Base-by-base conservation (phyloP, 2,329 filamentous ascomycete genomes). In the Sporothrix pallida region DNA sequence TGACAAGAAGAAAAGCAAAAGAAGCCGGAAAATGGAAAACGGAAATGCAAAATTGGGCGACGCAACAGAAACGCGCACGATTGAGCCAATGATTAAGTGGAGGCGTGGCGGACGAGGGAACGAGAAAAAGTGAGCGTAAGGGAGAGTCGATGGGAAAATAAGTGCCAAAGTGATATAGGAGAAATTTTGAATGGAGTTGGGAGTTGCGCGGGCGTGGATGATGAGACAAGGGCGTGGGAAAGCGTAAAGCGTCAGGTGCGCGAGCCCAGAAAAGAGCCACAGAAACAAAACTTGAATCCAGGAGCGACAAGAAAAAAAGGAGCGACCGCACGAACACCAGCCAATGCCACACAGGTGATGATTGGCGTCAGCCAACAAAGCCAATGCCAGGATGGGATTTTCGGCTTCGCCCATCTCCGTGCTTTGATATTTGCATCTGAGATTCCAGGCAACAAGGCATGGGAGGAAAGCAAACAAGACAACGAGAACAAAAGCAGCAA, bases 61-160 rank as follows among this genome's bases (percentile, higher is more conserved):
- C 52, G 74, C 72, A 70, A 76, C 63, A 72, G 72, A 69, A 62
- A 72, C 56, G 63, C 67, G 70, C 73, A 67, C 44, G 72, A 74
- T 72, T 68, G 75, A 73, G 74, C 69, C 69, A 73, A 74, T 63
- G 70, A 75, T 71, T 63, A 65, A 74, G 74, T 76, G 75, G 75
- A 74, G 74, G 72, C 73, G 62, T 67, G 52, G 60, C 42, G 70
- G 60, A 71, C 31, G 65, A 74, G 56, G 67, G 46, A 75, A 74
- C 70, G 65, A 71, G 63, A 50, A 71, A 73, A 75, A 76, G 71
- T 75, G 74, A 76, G 73, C 72, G 73, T 73, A 70, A 76, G 71
- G 74, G 73, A 74, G 70, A 62, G 15, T 37, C 31, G 31, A 50
- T 23, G 52, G 68, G 52, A 74, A 74, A 60, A 44, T 48, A 71